phyloP scores from a whole-genome alignment of 163 green algal species.

The Smithsoniella earleae region DNA sequence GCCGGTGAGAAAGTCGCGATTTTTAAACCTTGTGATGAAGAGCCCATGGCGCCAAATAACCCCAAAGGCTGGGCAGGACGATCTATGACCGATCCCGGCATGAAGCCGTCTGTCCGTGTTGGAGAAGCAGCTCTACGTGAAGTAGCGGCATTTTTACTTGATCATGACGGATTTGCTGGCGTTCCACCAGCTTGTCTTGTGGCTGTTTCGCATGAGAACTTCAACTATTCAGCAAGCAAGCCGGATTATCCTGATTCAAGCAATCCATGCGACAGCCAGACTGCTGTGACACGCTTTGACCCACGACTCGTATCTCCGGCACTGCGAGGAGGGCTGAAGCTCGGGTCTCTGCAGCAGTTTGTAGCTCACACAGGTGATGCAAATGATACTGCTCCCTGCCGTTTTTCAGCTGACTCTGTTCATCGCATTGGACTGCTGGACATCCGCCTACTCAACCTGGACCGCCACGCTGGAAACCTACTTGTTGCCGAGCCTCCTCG shows the following conservation, averaged over 20 bases:
- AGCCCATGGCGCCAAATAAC: constrained; percentile 96
- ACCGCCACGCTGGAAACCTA: constrained; percentile 91
- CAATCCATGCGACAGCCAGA: neutral
- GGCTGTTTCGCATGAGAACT: constrained; percentile 63
- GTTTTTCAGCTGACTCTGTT: constrained; percentile 65
- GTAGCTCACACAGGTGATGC: constrained; percentile 75
- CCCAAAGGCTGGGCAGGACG: constrained; percentile 91
- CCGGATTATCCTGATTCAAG: too few relatives aligned
- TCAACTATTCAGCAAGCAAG: constrained; percentile 48
- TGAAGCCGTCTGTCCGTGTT: constrained; percentile 86
- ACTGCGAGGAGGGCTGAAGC: constrained; percentile 52
- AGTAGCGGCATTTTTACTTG: constrained; percentile 57
- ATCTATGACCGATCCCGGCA: constrained; percentile 73
- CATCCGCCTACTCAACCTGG: constrained; percentile 91
- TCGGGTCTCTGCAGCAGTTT: constrained; percentile 73
- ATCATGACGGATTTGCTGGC: constrained; percentile 37
- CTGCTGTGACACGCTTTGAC: neutral
- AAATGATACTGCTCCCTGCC: constrained; percentile 73
- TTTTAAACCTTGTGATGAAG: constrained; percentile 95
- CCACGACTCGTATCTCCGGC: neutral
- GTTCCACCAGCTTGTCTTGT: constrained; percentile 87
- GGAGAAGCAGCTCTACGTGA: constrained; percentile 88
- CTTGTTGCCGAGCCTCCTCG: constrained; percentile 43
- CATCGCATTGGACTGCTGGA: constrained; percentile 94
- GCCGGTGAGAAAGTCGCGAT: constrained; percentile 68